Evolutionary conservation across 1,284 basidiomycete genomes (phyloP), one percentile per base, ranked within the genome.

Genomic region (Cerioporus squamosus): DNA sequence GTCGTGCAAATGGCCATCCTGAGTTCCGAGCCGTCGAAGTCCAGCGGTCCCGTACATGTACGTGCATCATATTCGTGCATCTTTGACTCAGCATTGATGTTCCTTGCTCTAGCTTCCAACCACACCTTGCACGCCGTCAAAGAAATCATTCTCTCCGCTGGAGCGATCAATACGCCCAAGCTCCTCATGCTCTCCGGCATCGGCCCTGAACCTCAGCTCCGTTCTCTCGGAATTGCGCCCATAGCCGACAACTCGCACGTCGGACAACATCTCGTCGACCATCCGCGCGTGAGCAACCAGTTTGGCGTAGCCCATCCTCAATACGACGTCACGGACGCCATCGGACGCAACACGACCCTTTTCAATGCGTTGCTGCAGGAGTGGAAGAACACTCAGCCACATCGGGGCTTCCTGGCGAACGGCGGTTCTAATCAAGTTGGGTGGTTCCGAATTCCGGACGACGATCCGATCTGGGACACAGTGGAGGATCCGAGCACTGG

Each of bases 211-310:
- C 23, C 46, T 9, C 44, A 47, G 5, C 61, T 70, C 17, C 45
- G 61, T 12, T 43, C 62, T 6, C 58, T 66, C 33, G 66, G 67
- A 5, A 73, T 78, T 24, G 51, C 55, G 1, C 56, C 74, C 5
- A 23, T 72, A 17, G 64, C 73, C 33, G 63, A 77, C 55, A 64
- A 73, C 9, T 70, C 74, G 9, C 72, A 68, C 26, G 75, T 77
- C 23, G 76, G 76, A 8, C 49, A 67, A 53, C 38, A 66, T 17
- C 63, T 81, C 15, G 68, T 70, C 48, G 79, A 81, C 64, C 79
- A 80, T 63, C 68, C 62, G 23, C 59, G 63, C 18, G 26, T 72
- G 14, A 36, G 61, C 6, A 59, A 60, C 53, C 65, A 62, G 48
- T 74, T 49, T 44, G 47, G 40, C 39, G 72, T 63, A 54, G 68